Evolutionary conservation across 208 protist genomes (phyloP).

Genomic region (Crithidia bombi): DNA sequence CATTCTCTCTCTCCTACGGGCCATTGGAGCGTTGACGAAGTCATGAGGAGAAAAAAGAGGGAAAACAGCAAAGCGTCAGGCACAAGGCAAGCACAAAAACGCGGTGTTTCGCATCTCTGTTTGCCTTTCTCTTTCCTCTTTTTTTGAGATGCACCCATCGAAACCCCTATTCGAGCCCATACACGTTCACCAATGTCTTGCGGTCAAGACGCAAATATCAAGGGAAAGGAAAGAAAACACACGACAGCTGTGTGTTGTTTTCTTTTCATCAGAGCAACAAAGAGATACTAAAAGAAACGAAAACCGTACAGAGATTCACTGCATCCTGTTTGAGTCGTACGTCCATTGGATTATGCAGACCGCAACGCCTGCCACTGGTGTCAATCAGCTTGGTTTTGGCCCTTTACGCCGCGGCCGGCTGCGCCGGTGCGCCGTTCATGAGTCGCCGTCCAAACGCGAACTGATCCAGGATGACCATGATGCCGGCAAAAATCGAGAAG

Average conservation of each 20-base stretch:
- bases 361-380: neutral
- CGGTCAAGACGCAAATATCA: too few species aligned
- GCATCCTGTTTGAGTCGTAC: neutral
- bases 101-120: too few species aligned
- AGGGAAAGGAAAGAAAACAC: neutral
- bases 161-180: too few species aligned
- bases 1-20: neutral
- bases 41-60: neutral
- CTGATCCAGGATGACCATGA: slow-evolving; percentile 41
- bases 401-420: neutral
- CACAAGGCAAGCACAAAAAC: too few species aligned
- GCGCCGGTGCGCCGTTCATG: neutral
- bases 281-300: slow-evolving; percentile 11
- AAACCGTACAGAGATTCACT: too few species aligned
- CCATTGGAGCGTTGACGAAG: neutral
- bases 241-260: neutral
- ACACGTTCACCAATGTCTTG: too few species aligned
- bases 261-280: neutral
- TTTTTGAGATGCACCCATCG: too few species aligned
- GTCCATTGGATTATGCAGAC: too few species aligned
- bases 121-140: too few species aligned
- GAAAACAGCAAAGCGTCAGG: too few species aligned
- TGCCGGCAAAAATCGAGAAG: slow-evolving; percentile 30
- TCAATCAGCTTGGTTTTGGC: too few species aligned
- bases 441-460: slow-evolving; percentile 28